A percentile compares a stretch with the other conserved stretches of the same genome.
Evolutionary conservation across 495 filamentous ascomycete genomes (phyloP).

Genomic region (Astrothelium macrocarpum): DNA sequence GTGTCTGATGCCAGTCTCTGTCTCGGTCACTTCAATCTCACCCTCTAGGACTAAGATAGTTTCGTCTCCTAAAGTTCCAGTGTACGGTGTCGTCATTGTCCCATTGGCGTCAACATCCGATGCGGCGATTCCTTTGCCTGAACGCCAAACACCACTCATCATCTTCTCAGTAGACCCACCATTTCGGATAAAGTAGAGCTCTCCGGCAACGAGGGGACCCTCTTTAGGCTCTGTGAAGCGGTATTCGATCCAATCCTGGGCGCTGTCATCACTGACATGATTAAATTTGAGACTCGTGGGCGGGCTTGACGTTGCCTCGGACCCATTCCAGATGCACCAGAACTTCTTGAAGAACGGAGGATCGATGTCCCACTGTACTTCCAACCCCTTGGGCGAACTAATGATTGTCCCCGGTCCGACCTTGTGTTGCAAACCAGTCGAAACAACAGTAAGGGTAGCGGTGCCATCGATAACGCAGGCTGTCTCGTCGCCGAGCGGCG

Average conservation of each 20-base stretch:
- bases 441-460: neutral
- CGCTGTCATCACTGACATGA: neutral
- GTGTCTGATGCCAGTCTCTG: neutral
- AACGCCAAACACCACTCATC: neutral
- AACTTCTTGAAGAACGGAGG: neutral
- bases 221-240: neutral
- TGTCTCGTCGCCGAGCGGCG: neutral
- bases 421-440: neutral
- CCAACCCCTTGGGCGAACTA: neutral
- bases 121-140: neutral
- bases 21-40: neutral
- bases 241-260: neutral
- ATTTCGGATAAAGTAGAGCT: constrained; percentile 1
- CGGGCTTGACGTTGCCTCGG: neutral
- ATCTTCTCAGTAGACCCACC: neutral
- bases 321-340: constrained; percentile 1
- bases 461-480: constrained; percentile 2
- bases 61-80: neutral
- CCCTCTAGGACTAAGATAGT: neutral
- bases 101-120: neutral
- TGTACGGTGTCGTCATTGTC: neutral
- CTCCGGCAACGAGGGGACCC: neutral
- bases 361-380: neutral
- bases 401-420: neutral
- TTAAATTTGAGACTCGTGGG: neutral